Base-by-base conservation (phyloP, 2,329 filamentous ascomycete species). In the Talaromyces sp. region DNA sequence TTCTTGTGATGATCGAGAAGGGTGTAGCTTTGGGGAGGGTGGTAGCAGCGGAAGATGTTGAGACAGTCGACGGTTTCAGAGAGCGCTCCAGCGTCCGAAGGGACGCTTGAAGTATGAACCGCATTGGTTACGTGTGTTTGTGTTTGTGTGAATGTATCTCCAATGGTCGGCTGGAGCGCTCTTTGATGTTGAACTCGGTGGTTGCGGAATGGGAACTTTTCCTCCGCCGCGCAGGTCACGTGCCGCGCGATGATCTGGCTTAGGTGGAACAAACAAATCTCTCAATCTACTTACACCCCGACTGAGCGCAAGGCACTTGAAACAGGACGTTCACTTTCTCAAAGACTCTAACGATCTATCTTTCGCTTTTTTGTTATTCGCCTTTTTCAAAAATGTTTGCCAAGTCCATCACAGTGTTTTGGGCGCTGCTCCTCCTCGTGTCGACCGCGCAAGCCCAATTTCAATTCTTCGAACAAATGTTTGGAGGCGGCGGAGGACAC, bases 401-500 rank as follows among this genome's bases (percentile, higher is more conserved):
- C 56, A 66, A 62, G 57, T 66, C 64, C 38, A 51, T 70, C n/a
- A 66, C 65, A 31, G 59, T 66, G 53, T 65, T 77, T 3, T 72
- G 72, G 64, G 69, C 71, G 60, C 72, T 91, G 17, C 77, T 89
- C 55, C 74, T 91, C 29, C 71, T 90, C 61, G 77, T 84, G 63
- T 75, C 85, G 32, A 68, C 79, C 17, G 86, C 82, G 3, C 79
- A 83, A 60, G 91, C 91, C 11, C 93, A 97, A 77, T 97, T 97
- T 75, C 89, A 91, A 72, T 96, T 99, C 84, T 99, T 97, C 78
- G 92, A 97, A 74, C 91, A 97, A 69, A 96, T 97, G 91, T 97
- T 99, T 74, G 83, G 86, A 67, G 85, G 85, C 66, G 81, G 81
- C 62, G 77, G 77, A 63, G 77, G 77, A 63, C 77, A 80, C 12